A percentile compares a stretch with the other conserved stretches of the same genome.
Conservation (phyloP, 257 asterid genomes). For the Ophiorrhiza pumila region DNA sequence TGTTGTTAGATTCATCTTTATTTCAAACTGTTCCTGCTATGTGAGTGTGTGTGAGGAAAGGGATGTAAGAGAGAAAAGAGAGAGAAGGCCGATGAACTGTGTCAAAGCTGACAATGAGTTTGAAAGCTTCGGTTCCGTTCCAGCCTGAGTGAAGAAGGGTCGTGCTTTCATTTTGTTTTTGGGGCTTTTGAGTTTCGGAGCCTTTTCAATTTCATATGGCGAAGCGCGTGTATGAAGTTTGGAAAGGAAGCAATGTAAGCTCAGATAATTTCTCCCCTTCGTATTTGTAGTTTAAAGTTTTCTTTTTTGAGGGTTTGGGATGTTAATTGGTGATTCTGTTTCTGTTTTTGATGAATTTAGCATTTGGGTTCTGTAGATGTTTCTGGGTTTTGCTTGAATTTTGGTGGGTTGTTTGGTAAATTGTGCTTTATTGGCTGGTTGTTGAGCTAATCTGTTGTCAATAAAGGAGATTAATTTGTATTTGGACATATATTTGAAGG, state of each 20-base stretch:
- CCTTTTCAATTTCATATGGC: slow-evolving; percentile 55
- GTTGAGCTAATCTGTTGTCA: neutral
- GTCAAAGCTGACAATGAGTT: slow-evolving; percentile 43
- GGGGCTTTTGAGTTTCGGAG: slow-evolving; percentile 18
- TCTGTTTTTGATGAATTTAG: slow-evolving; percentile 20
- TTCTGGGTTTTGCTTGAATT: slow-evolving; percentile 18
- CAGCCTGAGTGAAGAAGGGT: slow-evolving; percentile 36
- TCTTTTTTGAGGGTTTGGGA: slow-evolving; percentile 14
- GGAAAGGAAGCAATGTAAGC: slow-evolving; percentile 98
- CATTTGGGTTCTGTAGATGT: slow-evolving; percentile 20
- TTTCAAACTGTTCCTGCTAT: neutral
- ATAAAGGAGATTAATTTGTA: neutral
- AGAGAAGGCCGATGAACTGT: slow-evolving; percentile 39
- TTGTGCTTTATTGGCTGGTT: slow-evolving; percentile 7
- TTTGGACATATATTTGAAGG: neutral
- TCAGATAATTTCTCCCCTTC: slow-evolving; percentile 16
- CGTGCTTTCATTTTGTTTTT: neutral
- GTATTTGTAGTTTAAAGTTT: slow-evolving; percentile 14
- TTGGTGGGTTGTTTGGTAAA: slow-evolving; percentile 9
- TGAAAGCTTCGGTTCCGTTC: slow-evolving; percentile 52
- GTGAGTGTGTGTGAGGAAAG: slow-evolving; percentile 2
- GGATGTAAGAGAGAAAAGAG: neutral
- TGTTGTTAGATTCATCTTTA: neutral
- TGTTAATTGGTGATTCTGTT: neutral
- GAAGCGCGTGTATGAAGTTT: slow-evolving; percentile 81